These are phyloP conservation scores for Suillus placidus DNA, from an alignment of 768 basidiomycete species.

Conservation along the genomic window DNA sequence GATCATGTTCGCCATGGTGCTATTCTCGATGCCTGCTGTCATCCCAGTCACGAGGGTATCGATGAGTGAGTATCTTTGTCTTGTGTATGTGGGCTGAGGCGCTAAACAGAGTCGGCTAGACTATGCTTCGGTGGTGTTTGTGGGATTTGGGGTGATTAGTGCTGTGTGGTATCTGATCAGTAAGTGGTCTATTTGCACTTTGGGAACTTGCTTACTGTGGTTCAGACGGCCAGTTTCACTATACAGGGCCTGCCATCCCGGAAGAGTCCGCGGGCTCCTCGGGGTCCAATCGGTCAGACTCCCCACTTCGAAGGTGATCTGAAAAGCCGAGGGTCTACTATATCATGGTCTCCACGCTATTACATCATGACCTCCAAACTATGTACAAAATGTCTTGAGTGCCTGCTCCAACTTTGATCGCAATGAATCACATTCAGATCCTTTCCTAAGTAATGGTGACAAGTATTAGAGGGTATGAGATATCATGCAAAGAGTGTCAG, in stretches of 20 bases:
- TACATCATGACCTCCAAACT: neutral
- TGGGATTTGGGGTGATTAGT: slow-evolving; percentile 61
- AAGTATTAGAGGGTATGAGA: slow-evolving; percentile 18
- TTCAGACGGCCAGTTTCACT: slow-evolving; percentile 46
- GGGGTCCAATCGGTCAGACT: slow-evolving; percentile 1
- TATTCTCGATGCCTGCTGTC: slow-evolving; percentile 71
- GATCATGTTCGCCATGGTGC: slow-evolving; percentile 60
- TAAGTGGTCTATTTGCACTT: slow-evolving; percentile 32
- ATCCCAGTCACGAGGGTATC: slow-evolving; percentile 54
- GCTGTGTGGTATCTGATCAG: slow-evolving; percentile 63
- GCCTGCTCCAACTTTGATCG: neutral
- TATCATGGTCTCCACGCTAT: no score
- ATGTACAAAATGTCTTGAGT: neutral
- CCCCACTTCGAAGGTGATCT: neutral
- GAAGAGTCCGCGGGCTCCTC: slow-evolving; percentile 12
- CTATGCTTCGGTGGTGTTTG: slow-evolving; percentile 69
- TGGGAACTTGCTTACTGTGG: neutral
- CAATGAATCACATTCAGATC: neutral
- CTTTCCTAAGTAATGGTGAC: slow-evolving; percentile 2
- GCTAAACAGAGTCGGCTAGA: slow-evolving; percentile 40
- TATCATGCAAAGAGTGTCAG: slow-evolving; percentile 12
- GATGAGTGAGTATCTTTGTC: slow-evolving; percentile 44
- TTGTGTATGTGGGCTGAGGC: neutral
- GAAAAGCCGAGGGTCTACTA: neutral
- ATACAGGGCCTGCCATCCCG: slow-evolving; percentile 46